Evolutionary conservation across 2,329 filamentous ascomycete species (phyloP).

Genomic region (Ophiocordyceps australis): DNA sequence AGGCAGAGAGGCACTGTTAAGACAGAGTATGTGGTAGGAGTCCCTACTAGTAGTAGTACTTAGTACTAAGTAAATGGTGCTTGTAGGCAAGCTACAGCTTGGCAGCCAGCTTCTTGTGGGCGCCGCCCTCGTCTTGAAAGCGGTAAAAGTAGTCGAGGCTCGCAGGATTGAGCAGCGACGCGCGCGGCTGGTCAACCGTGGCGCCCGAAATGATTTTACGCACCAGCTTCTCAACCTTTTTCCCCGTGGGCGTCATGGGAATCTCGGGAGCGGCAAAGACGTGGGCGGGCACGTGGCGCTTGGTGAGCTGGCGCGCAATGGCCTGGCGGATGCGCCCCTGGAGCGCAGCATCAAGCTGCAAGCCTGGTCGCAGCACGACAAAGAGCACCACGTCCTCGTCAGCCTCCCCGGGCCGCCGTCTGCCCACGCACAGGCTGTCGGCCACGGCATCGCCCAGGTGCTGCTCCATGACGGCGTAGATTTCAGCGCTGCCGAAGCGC

Average conservation of each 20-base stretch:
- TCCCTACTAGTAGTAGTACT: too few species aligned
- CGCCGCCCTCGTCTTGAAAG: too few species aligned
- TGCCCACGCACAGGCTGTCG: conserved; percentile 68
- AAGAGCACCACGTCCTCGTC: conserved; percentile 39
- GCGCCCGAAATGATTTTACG: conserved; percentile 71
- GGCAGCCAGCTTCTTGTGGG: too few species aligned
- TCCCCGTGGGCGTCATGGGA: conserved; percentile 66
- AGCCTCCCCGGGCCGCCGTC: conserved; percentile 39
- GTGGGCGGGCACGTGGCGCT: conserved; percentile 60
- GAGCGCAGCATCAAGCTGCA: conserved; percentile 32
- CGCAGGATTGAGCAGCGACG: conserved; percentile 59
- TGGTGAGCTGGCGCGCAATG: conserved; percentile 48
- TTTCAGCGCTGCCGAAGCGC: conserved; percentile 63
- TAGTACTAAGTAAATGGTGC: too few species aligned
- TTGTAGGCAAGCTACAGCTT: too few species aligned
- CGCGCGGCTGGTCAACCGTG: conserved; percentile 54
- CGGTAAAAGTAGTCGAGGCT: conserved; percentile 64
- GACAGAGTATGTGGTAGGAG: too few species aligned
- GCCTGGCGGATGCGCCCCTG: conserved; percentile 41
- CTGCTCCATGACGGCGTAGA: conserved; percentile 56
- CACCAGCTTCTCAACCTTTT: conserved; percentile 71
- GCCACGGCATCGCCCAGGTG: conserved; percentile 42
- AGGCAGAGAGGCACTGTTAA: too few species aligned
- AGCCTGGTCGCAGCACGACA: conserved; percentile 35
- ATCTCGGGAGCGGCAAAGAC: conserved; percentile 70